These are phyloP conservation scores for Plasmodium vivax DNA, from an alignment of 169 alveolate species.

Conservation along the genomic window DNA sequence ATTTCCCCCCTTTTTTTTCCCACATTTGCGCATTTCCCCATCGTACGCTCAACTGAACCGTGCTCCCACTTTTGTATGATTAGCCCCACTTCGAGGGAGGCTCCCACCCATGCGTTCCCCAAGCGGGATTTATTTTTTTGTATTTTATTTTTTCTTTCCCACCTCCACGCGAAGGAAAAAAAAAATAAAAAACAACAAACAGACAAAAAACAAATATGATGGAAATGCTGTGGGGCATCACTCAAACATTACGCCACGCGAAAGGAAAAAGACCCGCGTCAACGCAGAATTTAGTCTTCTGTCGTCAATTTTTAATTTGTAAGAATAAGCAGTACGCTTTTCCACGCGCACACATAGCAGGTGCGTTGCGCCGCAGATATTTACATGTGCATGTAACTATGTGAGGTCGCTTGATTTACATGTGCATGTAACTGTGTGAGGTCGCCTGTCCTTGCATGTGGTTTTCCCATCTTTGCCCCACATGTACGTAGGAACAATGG, in stretches of 20 bases:
- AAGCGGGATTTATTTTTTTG: neutral
- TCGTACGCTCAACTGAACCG: neutral
- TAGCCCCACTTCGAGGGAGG: neutral
- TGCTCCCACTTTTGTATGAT: neutral
- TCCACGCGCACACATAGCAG: neutral
- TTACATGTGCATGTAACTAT: conserved; percentile 11
- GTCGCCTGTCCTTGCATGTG: conserved; percentile 10
- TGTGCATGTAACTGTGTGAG: conserved; percentile 6
- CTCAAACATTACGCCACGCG: neutral
- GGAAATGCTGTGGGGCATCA: neutral
- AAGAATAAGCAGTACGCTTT: neutral
- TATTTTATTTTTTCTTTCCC: neutral
- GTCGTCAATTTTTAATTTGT: neutral
- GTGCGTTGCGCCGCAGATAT: neutral
- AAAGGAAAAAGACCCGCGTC: neutral
- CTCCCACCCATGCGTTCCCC: neutral
- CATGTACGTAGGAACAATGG: neutral
- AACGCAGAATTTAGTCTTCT: neutral
- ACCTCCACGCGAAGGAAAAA: neutral
- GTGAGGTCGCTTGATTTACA: neutral
- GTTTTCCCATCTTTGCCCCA: neutral
- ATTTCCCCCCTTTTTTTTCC: neutral
- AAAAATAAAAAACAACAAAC: too few species aligned
- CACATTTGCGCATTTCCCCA: neutral
- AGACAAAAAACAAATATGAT: neutral